A percentile compares a stretch with the other conserved stretches of the same genome.
Conservation (phyloP, 148 eudicot species). For the Salicornia ramosissima region DNA sequence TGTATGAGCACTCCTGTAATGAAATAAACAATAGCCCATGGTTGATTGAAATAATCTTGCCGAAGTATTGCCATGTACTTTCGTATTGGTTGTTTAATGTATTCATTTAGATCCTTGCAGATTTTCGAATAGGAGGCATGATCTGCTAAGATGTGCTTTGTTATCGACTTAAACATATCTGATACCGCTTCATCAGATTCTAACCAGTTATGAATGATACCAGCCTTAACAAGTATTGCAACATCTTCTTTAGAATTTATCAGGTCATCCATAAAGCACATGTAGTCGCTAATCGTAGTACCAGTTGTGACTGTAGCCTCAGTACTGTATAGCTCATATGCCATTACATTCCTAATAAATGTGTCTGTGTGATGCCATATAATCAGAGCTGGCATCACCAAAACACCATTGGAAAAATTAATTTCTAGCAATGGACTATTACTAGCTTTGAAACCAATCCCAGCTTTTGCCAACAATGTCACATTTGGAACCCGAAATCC, state of each 20-base stretch:
- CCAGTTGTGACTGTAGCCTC: not conserved
- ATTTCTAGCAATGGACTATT: constrained; percentile 1
- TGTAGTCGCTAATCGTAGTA: constrained; percentile 14
- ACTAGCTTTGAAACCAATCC: not conserved
- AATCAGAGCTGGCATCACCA: constrained; percentile 10
- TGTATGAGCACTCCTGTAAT: constrained; percentile 14
- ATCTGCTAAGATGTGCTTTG: constrained; percentile 19
- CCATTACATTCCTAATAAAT: constrained; percentile 25
- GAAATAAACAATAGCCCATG: constrained; percentile 17
- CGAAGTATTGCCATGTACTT: not conserved
- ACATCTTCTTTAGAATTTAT: constrained; percentile 19
- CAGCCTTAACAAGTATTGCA: not conserved
- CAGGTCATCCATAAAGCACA: constrained; percentile 26
- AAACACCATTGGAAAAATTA: not conserved
- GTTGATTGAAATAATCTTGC: constrained; percentile 17
- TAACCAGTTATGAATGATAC: constrained; percentile 19
- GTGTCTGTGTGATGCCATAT: constrained; percentile 24
- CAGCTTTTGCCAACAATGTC: constrained; percentile 6
- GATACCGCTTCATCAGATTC: constrained; percentile 17
- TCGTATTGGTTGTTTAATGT: not conserved
- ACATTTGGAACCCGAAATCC: constrained; percentile 1
- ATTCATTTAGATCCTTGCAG: constrained; percentile 8
- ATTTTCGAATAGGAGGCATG: constrained; percentile 6
- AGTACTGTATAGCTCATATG: constrained; percentile 15
- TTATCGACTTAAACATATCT: constrained; percentile 18